phyloP scores from a whole-genome alignment of 352 stramenopile genomes.

The Thalassiosira oceanica region DNA sequence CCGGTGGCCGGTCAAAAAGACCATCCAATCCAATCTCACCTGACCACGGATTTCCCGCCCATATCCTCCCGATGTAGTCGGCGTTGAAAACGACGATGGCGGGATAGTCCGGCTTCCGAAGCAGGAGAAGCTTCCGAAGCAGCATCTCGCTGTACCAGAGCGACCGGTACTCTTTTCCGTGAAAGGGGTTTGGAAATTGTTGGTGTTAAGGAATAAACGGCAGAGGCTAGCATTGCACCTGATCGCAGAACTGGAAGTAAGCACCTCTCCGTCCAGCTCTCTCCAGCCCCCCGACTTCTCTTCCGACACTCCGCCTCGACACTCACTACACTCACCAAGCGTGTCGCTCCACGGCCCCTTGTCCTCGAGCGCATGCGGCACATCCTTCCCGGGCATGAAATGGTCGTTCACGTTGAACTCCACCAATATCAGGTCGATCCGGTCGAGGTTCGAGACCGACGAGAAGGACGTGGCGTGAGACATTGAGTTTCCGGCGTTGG shows the following conservation, averaged over 20 bases:
- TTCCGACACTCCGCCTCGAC: no score
- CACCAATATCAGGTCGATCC: slow-evolving; percentile 37
- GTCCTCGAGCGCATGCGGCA: slow-evolving; percentile 1
- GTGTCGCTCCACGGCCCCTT: not conserved
- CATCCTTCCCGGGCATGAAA: not conserved
- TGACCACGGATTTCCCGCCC: not conserved
- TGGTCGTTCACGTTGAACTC: slow-evolving; percentile 52
- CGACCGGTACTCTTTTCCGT: slow-evolving; percentile 6
- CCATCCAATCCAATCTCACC: no score
- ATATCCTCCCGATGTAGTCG: slow-evolving; percentile 26
- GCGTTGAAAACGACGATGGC: slow-evolving; percentile 49
- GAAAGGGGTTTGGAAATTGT: not conserved
- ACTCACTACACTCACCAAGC: not conserved
- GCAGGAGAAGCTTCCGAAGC: slow-evolving; percentile 23
- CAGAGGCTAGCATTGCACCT: no score
- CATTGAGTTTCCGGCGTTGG: slow-evolving; percentile 22
- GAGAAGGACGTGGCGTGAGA: slow-evolving; percentile 21
- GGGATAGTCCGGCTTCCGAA: slow-evolving; percentile 39
- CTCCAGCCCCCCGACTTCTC: no score
- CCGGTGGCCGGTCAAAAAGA: no score
- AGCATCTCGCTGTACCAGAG: slow-evolving; percentile 25
- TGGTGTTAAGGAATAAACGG: not conserved
- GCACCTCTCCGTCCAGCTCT: no score
- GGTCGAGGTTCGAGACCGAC: slow-evolving; percentile 8
- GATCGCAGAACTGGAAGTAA: no score